Evolutionary conservation across 441 rosid genomes (phyloP).

Genomic region (Eutrema salsugineum): DNA sequence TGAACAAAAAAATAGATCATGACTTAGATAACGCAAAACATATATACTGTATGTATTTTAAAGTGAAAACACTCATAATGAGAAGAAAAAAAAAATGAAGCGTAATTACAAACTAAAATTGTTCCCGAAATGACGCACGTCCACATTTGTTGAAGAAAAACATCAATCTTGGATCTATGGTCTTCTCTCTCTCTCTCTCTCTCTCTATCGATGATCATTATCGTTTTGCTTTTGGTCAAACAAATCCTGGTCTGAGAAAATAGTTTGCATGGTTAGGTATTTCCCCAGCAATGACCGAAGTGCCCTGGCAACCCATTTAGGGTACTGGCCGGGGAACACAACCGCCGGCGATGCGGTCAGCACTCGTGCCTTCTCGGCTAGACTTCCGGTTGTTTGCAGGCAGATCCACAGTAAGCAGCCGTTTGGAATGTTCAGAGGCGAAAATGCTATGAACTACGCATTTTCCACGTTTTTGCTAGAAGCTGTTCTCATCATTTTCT

Average conservation of each 20-base stretch:
- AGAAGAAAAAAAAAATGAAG: not conserved
- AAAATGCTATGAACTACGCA: slow-evolving; percentile 38
- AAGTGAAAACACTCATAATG: not conserved
- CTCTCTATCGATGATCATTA: not conserved
- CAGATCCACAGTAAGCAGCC: slow-evolving; percentile 18
- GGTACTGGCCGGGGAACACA: slow-evolving; percentile 18
- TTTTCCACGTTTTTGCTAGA: slow-evolving; percentile 43
- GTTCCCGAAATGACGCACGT: slow-evolving; percentile 25
- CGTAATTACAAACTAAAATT: not conserved
- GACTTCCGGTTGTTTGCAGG: slow-evolving; percentile 34
- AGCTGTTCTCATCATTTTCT: slow-evolving; percentile 33
- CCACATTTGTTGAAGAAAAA: slow-evolving; percentile 17
- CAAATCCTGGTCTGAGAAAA: not conserved
- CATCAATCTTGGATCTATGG: slow-evolving; percentile 11
- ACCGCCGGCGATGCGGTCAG: not conserved
- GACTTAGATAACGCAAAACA: not conserved
- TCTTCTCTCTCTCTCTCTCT: not conserved
- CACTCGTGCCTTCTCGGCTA: not conserved
- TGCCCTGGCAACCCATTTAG: slow-evolving; percentile 10
- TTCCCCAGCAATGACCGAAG: slow-evolving; percentile 10
- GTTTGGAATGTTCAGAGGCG: slow-evolving; percentile 42
- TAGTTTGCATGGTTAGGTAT: slow-evolving; percentile 35
- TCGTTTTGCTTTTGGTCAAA: not conserved
- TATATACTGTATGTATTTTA: not conserved
- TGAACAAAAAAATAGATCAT: not conserved